phyloP scores from a whole-genome alignment of 306 rosid species.

The Sophora flavescens region DNA sequence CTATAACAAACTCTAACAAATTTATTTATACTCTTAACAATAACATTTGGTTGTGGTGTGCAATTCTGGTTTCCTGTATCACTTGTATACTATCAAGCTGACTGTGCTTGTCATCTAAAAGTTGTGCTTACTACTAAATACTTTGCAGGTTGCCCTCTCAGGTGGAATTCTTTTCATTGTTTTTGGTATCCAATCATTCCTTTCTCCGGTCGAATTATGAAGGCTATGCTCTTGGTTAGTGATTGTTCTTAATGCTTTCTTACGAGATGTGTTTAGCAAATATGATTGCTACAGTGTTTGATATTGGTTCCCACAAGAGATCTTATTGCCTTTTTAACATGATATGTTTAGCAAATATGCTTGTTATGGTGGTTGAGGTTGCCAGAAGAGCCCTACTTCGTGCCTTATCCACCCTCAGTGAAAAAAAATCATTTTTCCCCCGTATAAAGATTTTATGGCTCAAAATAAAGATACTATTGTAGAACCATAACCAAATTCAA shows the following conservation, averaged over 20 bases:
- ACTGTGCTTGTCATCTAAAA: conserved; percentile 33
- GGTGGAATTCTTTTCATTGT: conserved; percentile 88
- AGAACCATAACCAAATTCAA: conserved; percentile 41
- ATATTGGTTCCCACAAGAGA: not conserved
- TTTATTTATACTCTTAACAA: too few relatives aligned
- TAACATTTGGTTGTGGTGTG: conserved; percentile 9
- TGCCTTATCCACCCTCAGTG: conserved; percentile 33
- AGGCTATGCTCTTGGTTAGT: conserved; percentile 59
- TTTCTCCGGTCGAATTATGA: conserved; percentile 67
- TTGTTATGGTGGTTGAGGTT: conserved; percentile 36
- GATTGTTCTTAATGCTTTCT: conserved; percentile 22
- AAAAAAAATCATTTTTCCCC: conserved; percentile 31
- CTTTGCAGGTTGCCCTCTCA: conserved; percentile 80
- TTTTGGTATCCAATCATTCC: conserved; percentile 91
- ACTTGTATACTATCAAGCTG: conserved; percentile 21
- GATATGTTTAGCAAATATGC: not conserved
- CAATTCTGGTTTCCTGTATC: not conserved
- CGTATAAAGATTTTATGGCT: conserved; percentile 7
- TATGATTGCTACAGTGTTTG: conserved; percentile 31
- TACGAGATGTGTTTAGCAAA: conserved; percentile 10
- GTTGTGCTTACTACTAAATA: conserved; percentile 16
- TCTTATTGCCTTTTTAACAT: conserved; percentile 5
- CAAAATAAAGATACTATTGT: conserved; percentile 42
- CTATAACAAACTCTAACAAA: too few relatives aligned
- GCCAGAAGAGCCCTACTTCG: conserved; percentile 26